phyloP scores from a whole-genome alignment of 78 protist species.

The Dictyostelium firmibasis region DNA sequence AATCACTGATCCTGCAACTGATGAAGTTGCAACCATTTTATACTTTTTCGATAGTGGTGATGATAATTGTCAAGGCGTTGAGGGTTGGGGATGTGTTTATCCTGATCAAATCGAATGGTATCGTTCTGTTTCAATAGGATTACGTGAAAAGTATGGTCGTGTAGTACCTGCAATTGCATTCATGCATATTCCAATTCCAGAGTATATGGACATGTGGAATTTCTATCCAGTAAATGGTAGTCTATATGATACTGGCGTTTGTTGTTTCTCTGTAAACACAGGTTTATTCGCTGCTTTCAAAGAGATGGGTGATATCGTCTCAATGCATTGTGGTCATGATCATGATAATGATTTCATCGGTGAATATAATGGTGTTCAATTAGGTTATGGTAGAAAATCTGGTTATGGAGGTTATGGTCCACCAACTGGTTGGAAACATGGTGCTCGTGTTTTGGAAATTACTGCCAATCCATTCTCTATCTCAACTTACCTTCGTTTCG shows the following conservation, averaged over 20 bases:
- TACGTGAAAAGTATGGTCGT: constrained; percentile 15
- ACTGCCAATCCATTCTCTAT: constrained; percentile 45
- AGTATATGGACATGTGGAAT: constrained; percentile 73
- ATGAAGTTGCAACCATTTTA: not conserved
- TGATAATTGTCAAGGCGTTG: constrained; percentile 72
- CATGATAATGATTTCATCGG: constrained; percentile 83
- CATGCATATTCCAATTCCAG: constrained; percentile 82
- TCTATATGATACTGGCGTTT: constrained; percentile 71
- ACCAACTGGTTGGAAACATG: constrained; percentile 74
- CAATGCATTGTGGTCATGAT: constrained; percentile 80
- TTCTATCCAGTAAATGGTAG: constrained; percentile 24
- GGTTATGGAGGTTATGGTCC: constrained; percentile 80
- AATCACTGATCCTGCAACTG: constrained; percentile 8
- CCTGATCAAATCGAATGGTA: constrained; percentile 79
- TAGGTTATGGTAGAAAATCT: constrained; percentile 76
- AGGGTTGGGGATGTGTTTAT: constrained; percentile 83
- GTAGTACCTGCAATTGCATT: constrained; percentile 64
- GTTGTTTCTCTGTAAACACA: constrained; percentile 82
- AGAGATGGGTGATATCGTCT: constrained; percentile 71
- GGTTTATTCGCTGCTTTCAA: constrained; percentile 72
- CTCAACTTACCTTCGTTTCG: constrained; percentile 40
- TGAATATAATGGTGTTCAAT: constrained; percentile 45
- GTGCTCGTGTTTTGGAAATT: constrained; percentile 57
- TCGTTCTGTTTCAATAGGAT: not conserved
- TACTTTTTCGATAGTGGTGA: constrained; percentile 66